A percentile compares a stretch with the other conserved stretches of the same genome.
Evolutionary conservation across 805 yeast species (phyloP).

Genomic region (Wickerhamiella australiensis): DNA sequence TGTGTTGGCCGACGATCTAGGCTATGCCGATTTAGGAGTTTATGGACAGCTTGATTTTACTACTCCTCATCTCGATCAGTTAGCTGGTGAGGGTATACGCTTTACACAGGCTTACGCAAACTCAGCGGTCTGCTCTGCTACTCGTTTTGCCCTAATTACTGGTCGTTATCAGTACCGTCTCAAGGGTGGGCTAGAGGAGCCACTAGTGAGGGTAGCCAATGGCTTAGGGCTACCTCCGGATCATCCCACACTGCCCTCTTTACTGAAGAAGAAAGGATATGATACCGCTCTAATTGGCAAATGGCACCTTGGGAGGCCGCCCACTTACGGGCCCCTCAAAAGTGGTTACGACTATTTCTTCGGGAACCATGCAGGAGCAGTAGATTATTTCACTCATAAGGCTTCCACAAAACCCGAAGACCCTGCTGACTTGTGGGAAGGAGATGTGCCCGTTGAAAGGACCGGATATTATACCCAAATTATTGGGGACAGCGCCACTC

Average conservation of each 20-base stretch:
- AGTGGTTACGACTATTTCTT: slow-evolving; percentile 22
- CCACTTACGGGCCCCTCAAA: slow-evolving; percentile 26
- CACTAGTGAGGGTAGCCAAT: slow-evolving; percentile 15
- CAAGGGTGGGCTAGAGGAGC: slow-evolving; percentile 20
- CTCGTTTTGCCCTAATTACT: slow-evolving; percentile 46
- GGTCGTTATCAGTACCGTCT: slow-evolving; percentile 46
- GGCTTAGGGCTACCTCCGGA: slow-evolving; percentile 16
- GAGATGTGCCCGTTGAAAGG: slow-evolving; percentile 19
- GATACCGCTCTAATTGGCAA: slow-evolving; percentile 44
- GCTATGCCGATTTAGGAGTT: slow-evolving; percentile 43
- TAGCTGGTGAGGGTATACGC: slow-evolving; percentile 37
- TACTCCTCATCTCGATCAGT: slow-evolving; percentile 39
- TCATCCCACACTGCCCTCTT: slow-evolving; percentile 33
- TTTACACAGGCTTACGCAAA: slow-evolving; percentile 53
- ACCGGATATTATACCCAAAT: slow-evolving; percentile 20
- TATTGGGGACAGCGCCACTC: slow-evolving; percentile 26
- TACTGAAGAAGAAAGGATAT: slow-evolving; percentile 39
- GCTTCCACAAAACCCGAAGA: slow-evolving; percentile 12
- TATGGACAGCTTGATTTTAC: slow-evolving; percentile 45
- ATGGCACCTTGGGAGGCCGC: slow-evolving; percentile 45
- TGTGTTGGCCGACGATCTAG: slow-evolving; percentile 51
- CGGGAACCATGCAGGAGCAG: slow-evolving; percentile 21
- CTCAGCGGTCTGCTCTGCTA: slow-evolving; percentile 55
- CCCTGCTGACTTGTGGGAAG: slow-evolving; percentile 17
- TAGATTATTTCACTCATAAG: slow-evolving; percentile 20